Base-by-base conservation (phyloP, 2,329 filamentous ascomycete genomes). In the Hortaea werneckii region DNA sequence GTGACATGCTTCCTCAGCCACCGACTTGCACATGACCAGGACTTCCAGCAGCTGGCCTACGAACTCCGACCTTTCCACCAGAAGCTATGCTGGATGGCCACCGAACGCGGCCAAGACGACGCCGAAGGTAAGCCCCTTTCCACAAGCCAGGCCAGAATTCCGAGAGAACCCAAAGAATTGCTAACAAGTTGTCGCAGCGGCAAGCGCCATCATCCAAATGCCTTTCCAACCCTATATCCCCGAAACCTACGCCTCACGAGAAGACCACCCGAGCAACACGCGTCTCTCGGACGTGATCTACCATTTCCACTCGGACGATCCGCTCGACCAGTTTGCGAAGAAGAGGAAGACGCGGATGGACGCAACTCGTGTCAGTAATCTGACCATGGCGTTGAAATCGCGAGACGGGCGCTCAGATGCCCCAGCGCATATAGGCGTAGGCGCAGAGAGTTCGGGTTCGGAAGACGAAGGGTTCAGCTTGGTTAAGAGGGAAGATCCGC, bases 61-160 rank as follows among this genome's bases (percentile, higher is more conserved):
- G 62, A 67, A 5, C 55, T 67, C 8, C 54, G 60, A 5, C 55
- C 58, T 5, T 71, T 72, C 50, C 61, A 66, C 37, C 61, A 63
- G 41, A 67, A 67, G 32, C 59, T 73, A 12, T 67, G 63, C 47
- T 58, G 58, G 40, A 63, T 61, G 3, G 66, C 62, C 46, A 59
- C 63, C 51, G 49, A 63, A 32, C 56, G 68, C 9, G 55, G 57
- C 12, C 70, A 67, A 43, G 47, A 65, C 42, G 64, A 71, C 20
- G 32, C 32, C 45, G 66, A 69, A 13, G 64, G 67, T 68, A 55
- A 61, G 63, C 61, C 4, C 12, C 5, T 12, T 1, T 11, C 11
- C 11, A 42, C 20, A 20, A 20, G 2, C 2, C 20, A 20, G 20
- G 2, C 4, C 20, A 20, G 20, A 20, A 20, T 20, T 20, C 20